These are phyloP conservation scores for Cordyceps pruinosa DNA, from an alignment of 2,329 filamentous ascomycete species.

Conservation along the genomic window DNA sequence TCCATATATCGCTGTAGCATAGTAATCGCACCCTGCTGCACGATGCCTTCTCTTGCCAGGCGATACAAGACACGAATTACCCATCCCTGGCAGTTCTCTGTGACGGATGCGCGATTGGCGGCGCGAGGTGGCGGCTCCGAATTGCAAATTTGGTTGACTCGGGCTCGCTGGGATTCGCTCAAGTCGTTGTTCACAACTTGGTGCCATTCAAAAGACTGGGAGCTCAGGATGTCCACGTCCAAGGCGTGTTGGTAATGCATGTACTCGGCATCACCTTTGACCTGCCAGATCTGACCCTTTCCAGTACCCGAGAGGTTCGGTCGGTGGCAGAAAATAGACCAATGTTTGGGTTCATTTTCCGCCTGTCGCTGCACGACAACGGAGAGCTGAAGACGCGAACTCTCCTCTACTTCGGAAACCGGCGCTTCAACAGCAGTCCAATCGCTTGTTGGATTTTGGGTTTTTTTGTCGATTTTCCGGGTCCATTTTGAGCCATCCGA, in stretches of 20 bases:
- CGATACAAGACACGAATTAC: neutral
- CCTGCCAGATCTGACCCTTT: neutral
- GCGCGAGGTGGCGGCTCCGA: neutral
- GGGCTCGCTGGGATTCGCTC: neutral
- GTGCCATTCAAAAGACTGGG: neutral
- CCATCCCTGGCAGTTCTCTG: constrained; percentile 2
- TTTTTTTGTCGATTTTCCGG: neutral
- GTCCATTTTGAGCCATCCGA: neutral
- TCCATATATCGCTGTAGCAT: no score
- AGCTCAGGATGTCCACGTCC: neutral
- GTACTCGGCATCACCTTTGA: constrained; percentile 1
- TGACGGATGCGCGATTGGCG: neutral
- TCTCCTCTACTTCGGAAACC: neutral
- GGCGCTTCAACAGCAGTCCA: neutral
- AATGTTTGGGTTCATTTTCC: neutral
- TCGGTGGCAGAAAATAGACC: constrained; percentile 2
- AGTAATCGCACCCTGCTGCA: no score
- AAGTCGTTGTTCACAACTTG: neutral
- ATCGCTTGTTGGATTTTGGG: neutral
- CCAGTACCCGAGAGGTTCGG: neutral
- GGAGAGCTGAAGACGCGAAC: neutral
- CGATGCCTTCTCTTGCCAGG: neutral
- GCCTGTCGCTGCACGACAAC: neutral
- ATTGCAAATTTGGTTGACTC: neutral
- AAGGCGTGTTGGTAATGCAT: neutral